Base-by-base conservation (phyloP, 108 stramenopile species). In the Phaeodactylum tricornutum region DNA sequence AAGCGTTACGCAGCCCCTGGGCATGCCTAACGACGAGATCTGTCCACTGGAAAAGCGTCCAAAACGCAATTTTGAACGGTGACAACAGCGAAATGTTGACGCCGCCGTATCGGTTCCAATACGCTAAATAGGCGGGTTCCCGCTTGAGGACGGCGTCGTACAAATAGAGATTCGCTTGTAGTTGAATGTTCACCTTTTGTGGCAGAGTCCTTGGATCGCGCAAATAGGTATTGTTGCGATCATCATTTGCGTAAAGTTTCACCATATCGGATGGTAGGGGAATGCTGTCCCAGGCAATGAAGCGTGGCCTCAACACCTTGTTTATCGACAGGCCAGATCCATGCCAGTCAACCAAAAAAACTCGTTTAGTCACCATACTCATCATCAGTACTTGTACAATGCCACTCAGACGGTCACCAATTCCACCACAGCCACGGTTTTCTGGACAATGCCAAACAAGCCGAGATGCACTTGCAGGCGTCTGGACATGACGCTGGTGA, bases 341-440 rank as follows among this genome's bases (percentile, higher is more conserved):
- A 5, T 41, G 5, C 39, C 9, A 41, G 21, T 41, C 39, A 5
- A 41, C 16, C 5, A 41, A 20, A 15, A 41, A 14, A 20, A 20
- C 21, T n/a, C 39, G 39, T 6, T 41, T 41, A 5, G 39, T 41
- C 8, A 41, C 19, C 39, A 41, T 5, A 20, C 19, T 20, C 16
- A 41, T 41, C 19, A 20, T 20, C 16, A 41, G 21, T 14, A 20
- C 14, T 20, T 20, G 16, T 5, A 41, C 39, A 20, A 41, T 14
- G 5, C 39, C 39, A n/a, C 21, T 20, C 39, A 41, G 21, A 41
- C 39, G 39, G 21, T 41, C 39, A 6, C 39, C 39, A 15, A 41
- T 20, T 6, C 39, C 39, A 9, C 39, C 39, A n/a, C 39, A 41
- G 19, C 4, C 9, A 15, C 21, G 19, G 14, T n/a, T 41, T 15